Evolutionary conservation across 2,329 filamentous ascomycete species (phyloP), one percentile per base, ranked within the genome.

Genomic region (Hymenoscyphus linearis): DNA sequence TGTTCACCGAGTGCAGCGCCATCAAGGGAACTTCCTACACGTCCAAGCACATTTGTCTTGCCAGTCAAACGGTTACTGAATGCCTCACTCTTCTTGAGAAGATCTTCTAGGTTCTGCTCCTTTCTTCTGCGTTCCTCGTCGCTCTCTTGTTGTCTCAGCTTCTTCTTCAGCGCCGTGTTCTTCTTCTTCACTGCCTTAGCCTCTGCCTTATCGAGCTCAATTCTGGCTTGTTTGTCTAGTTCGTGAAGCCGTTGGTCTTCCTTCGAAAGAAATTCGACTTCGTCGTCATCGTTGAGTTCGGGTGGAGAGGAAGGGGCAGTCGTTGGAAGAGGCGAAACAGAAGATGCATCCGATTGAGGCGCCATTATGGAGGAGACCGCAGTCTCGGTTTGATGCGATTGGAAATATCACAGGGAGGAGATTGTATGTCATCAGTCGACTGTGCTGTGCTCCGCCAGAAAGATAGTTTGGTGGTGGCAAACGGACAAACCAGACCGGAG

Each of bases 1-100:
- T 86, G 85, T 63, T 86, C 84, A 5, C 83, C 83, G 0, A 87
- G 73, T 0, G 81, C 76, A 67, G 85, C 80, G 13, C 84, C 85
- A 61, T 86, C 82, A 1, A 87, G 76, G 9, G 80, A 79, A 2
- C 81, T 84, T 2, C 85, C 85, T 0, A 87, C 84, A 1, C 84
- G 79, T 1, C 85, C 85, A 0, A 88, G 76, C 0, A 82, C 84
- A 56, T 85, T 79, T 0, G 85, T 87, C 72, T 86, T 87, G 60
- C 83, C 81, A 0, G 84, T 87, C 1, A 88, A 70, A 10, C 87
- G 85, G 40, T 86, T 82, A 25, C 81, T 83, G 60, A 87, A 88
- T 0, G 83, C 79, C 10, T 80, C 82, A 55, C 82, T 85, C 69
- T 87, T 84, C 50, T 76, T 77, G 0, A 88, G 75, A 2, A 88